These are phyloP conservation scores for Agarophyton chilense DNA, from an alignment of 23 red algal species.

Conservation along the genomic window DNA sequence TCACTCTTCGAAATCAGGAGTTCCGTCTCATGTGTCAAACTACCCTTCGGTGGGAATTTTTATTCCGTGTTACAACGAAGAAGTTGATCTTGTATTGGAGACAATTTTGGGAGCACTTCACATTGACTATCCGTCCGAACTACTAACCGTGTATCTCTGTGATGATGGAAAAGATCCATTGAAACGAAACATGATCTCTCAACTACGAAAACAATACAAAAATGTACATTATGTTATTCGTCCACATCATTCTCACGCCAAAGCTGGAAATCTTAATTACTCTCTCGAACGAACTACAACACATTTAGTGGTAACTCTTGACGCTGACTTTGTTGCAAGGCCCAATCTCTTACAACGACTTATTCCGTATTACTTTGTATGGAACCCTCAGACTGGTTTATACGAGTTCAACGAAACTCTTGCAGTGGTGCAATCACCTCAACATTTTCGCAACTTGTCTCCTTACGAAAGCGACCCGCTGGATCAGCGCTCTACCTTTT, in stretches of 20 bases:
- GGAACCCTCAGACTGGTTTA: conserved; percentile 26
- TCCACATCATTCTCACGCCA: conserved; percentile 58
- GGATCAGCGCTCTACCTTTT: conserved; percentile 63
- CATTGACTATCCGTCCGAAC: conserved; percentile 59
- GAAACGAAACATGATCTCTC: conserved; percentile 57
- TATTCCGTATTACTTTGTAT: conserved; percentile 60
- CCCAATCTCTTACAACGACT: conserved; percentile 65
- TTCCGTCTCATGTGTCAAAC: conserved; percentile 14
- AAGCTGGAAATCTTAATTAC: conserved; percentile 74
- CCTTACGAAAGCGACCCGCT: conserved; percentile 68
- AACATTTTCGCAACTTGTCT: conserved; percentile 64
- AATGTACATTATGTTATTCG: conserved; percentile 71
- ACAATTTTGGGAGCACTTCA: conserved; percentile 51
- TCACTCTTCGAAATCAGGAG: not conserved
- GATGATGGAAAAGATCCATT: conserved; percentile 62
- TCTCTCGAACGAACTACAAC: conserved; percentile 52
- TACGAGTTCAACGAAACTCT: conserved; percentile 72
- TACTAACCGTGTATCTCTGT: conserved; percentile 65
- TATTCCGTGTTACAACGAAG: conserved; percentile 75
- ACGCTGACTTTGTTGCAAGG: conserved; percentile 65
- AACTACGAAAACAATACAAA: conserved; percentile 51
- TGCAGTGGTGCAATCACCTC: conserved; percentile 62
- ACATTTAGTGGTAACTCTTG: conserved; percentile 61
- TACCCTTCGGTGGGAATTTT: conserved; percentile 57
- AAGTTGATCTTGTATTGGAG: conserved; percentile 65